A percentile compares a stretch with the other conserved stretches of the same genome.
Evolutionary conservation across 73 alveolate species (phyloP).

Genomic region (Paramecium biaurelia): DNA sequence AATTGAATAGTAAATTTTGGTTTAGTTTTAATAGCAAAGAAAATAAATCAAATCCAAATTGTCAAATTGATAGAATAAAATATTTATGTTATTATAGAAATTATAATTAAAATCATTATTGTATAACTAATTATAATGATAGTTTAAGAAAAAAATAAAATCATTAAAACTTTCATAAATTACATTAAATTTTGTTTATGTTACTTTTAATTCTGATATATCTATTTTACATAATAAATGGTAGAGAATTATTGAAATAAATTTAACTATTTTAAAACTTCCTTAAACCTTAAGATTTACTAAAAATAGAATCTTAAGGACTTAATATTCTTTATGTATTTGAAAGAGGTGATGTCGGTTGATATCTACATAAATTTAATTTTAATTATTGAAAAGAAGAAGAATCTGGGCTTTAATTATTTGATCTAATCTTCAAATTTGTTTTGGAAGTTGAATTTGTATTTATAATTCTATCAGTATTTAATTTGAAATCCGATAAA

Average conservation of each 20-base stretch:
- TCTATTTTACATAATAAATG: constrained; percentile 28
- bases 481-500: neutral
- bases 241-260: constrained; percentile 7
- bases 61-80: neutral
- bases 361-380: neutral
- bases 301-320: neutral
- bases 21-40: neutral
- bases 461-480: neutral
- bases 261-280: constrained; percentile 30
- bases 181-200: neutral
- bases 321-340: neutral
- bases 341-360: neutral
- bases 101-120: neutral
- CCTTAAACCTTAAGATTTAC: neutral
- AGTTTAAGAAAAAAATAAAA: neutral
- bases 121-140: neutral
- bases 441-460: neutral
- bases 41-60: neutral
- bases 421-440: neutral
- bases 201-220: constrained; percentile 20
- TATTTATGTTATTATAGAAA: neutral
- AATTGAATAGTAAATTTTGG: neutral
- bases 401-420: neutral
- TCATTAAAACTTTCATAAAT: neutral
- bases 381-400: neutral